Evolutionary conservation across 164 flowering plant species (phyloP).

Genomic region (Piper longum): DNA sequence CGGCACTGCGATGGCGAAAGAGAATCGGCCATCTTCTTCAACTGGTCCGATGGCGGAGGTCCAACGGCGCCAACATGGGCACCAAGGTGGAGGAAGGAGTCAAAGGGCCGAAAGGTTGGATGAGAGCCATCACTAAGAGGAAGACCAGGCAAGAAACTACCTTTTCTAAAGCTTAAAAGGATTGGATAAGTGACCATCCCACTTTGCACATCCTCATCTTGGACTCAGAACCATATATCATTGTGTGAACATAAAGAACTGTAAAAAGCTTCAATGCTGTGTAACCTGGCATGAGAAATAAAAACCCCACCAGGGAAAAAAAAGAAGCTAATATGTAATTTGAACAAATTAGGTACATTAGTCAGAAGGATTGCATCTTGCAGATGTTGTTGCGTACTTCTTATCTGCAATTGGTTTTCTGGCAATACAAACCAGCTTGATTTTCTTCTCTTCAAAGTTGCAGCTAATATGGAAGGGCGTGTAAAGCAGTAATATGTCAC

Average conservation of each 20-base stretch:
- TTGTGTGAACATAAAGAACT: background rate
- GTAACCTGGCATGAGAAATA: background rate
- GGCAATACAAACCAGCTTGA: background rate
- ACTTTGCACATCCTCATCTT: background rate
- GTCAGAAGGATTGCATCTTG: background rate
- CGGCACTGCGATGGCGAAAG: constrained; percentile 61
- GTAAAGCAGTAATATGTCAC: background rate
- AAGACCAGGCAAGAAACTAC: constrained; percentile 23
- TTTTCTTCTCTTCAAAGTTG: background rate
- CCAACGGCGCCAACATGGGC: constrained; percentile 40
- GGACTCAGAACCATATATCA: constrained; percentile 3
- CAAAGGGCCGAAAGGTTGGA: constrained; percentile 59
- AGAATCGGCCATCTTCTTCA: constrained; percentile 73
- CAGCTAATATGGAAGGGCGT: background rate
- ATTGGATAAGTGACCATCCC: too few species aligned
- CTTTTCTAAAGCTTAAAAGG: background rate
- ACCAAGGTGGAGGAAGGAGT: constrained; percentile 41
- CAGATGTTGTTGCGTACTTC: background rate
- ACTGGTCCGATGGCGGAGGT: constrained; percentile 51
- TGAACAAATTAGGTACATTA: background rate
- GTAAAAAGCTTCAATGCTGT: background rate
- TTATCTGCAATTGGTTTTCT: too few species aligned
- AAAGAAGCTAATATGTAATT: too few species aligned
- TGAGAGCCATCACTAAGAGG: constrained; percentile 53
- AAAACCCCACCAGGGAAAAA: too few species aligned